Conservation (phyloP, 176 grass and related monocot species). For the Eleusine indica region DNA sequence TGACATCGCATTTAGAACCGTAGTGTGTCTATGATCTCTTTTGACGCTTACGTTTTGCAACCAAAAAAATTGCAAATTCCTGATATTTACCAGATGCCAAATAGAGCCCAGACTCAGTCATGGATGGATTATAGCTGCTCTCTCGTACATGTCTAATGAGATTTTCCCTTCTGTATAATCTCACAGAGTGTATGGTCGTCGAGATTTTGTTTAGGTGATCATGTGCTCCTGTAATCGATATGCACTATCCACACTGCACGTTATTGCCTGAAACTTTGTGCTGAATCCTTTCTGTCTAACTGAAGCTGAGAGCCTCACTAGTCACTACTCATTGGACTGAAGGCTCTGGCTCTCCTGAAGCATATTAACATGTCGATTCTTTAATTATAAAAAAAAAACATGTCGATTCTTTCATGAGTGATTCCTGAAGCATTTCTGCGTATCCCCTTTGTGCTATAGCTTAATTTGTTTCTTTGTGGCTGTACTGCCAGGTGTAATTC, state of each 20-base stretch:
- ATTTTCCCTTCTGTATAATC: too few species aligned
- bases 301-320: neutral
- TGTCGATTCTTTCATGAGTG: neutral
- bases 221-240: neutral
- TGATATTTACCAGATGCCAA: too few species aligned
- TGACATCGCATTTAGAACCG: slow-evolving; percentile 9
- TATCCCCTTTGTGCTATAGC: neutral
- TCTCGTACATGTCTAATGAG: neutral
- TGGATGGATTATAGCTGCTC: neutral
- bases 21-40: neutral
- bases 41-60: neutral
- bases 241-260: neutral
- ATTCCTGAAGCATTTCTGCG: neutral
- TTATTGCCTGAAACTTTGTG: neutral
- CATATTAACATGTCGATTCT: neutral
- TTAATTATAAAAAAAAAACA: neutral
- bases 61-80: too few species aligned
- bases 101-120: too few species aligned
- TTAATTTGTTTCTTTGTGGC: neutral
- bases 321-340: neutral
- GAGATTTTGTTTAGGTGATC: neutral
- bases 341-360: neutral
- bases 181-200: neutral
- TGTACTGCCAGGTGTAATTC: neutral
- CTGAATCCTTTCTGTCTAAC: neutral